Evolutionary conservation across 306 rosid species (phyloP).

Genomic region (Lathyrus oleraceus): DNA sequence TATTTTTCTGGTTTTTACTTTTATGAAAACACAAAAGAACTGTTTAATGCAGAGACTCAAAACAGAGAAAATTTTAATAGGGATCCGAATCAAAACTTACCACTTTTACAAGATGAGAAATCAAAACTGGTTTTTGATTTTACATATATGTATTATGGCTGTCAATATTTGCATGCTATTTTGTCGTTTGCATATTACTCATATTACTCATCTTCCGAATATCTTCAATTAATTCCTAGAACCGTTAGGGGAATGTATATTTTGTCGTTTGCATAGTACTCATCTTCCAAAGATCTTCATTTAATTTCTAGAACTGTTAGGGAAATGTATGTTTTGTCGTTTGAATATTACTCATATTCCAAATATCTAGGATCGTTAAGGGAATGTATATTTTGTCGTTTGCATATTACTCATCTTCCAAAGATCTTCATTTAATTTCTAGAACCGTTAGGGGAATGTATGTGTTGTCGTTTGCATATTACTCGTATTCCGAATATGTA

Average conservation of each 20-base stretch:
- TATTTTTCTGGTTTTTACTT: neutral
- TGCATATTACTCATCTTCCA: neutral
- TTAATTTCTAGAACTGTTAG: constrained; percentile 2
- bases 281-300: neutral
- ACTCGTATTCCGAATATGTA: neutral
- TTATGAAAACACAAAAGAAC: neutral
- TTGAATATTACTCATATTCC: too few relatives aligned
- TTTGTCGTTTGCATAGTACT: neutral
- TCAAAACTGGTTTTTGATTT: neutral
- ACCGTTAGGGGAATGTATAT: neutral
- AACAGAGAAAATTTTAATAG: neutral
- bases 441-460: neutral
- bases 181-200: constrained; percentile 19
- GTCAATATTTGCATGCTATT: neutral
- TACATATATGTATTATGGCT: neutral
- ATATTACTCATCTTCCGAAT: neutral
- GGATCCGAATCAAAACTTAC: neutral
- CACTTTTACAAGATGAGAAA: neutral
- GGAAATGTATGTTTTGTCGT: neutral
- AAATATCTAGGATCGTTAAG: neutral
- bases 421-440: constrained; percentile 1
- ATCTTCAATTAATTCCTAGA: neutral
- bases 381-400: neutral
- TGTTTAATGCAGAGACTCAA: neutral
- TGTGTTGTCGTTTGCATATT: neutral